Conservation (phyloP, 768 basidiomycete species). For the Xerocomellus dryophilus region DNA sequence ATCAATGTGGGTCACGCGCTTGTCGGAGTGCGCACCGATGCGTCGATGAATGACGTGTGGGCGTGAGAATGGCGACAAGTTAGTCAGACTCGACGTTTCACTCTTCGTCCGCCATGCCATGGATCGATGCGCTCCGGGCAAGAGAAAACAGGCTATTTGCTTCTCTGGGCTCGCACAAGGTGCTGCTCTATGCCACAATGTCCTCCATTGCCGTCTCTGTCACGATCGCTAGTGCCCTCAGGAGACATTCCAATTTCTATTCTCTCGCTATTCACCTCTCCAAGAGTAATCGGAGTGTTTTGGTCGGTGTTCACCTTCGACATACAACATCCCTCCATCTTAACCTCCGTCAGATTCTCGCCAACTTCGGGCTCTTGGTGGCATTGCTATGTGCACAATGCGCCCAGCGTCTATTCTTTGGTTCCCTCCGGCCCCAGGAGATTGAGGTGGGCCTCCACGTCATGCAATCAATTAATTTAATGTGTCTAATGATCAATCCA, state of each 20-base stretch:
- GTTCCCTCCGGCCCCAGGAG: conserved; percentile 79
- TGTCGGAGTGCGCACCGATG: no score
- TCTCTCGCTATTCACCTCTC: conserved; percentile 90
- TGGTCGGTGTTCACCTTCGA: conserved; percentile 51
- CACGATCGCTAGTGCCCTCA: conserved; percentile 76
- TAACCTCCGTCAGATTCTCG: conserved; percentile 60
- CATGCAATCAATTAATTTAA: background rate
- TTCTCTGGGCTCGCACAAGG: conserved; percentile 57
- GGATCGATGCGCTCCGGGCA: conserved; percentile 48
- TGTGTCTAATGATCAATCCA: conserved; percentile 32
- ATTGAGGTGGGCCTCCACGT: conserved; percentile 65
- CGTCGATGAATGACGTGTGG: no score
- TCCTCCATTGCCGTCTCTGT: conserved; percentile 69
- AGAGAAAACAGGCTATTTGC: conserved; percentile 47
- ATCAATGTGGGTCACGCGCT: no score
- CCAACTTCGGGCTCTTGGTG: conserved; percentile 83
- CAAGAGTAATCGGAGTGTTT: conserved; percentile 86
- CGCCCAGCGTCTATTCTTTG: conserved; percentile 89
- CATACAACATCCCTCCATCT: background rate
- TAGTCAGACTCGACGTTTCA: background rate
- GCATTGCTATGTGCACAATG: conserved; percentile 73
- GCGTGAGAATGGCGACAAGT: conserved; percentile 15
- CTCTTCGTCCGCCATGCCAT: conserved; percentile 40
- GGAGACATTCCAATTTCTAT: conserved; percentile 88
- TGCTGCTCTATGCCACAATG: conserved; percentile 64